Percentiles rank a stretch among this genome's conserved stretches.
Conservation (phyloP, 805 yeast genomes). For the Monosporozyma aquatica region DNA sequence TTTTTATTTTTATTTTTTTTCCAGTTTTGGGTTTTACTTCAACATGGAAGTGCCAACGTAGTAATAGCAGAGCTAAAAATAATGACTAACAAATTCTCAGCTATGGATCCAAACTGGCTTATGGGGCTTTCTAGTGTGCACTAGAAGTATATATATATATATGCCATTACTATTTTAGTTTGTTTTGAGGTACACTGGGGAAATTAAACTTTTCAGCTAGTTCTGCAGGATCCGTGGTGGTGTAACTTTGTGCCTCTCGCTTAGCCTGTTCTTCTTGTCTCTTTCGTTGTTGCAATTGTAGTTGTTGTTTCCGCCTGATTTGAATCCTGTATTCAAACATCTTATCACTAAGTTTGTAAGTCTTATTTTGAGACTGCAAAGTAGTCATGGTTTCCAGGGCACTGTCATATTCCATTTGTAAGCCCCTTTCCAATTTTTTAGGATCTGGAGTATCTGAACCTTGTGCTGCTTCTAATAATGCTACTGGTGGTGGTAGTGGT, state of each 20-base stretch:
- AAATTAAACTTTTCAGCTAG: slow-evolving; percentile 16
- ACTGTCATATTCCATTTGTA: slow-evolving; percentile 13
- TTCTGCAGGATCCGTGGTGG: slow-evolving; percentile 25
- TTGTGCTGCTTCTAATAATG: slow-evolving; percentile 1
- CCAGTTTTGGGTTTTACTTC: too few species aligned
- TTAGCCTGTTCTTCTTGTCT: slow-evolving; percentile 18
- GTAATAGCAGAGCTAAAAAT: too few species aligned
- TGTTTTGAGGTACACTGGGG: slow-evolving; percentile 20
- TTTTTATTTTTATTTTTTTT: too few species aligned
- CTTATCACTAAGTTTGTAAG: slow-evolving; percentile 16
- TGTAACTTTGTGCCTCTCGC: slow-evolving; percentile 9
- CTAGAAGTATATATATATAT: too few species aligned
- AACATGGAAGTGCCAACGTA: too few species aligned
- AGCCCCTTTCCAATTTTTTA: background rate
- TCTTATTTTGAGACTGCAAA: slow-evolving; percentile 13
- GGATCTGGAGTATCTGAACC: background rate
- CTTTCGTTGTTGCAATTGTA: slow-evolving; percentile 8
- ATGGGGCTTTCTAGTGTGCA: too few species aligned
- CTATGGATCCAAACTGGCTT: too few species aligned
- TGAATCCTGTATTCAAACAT: slow-evolving; percentile 21
- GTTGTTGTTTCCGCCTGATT: slow-evolving; percentile 8
- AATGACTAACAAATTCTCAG: too few species aligned
- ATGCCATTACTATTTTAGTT: too few species aligned
- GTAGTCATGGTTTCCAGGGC: slow-evolving; percentile 16
- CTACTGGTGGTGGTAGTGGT: too few species aligned